phyloP scores from a whole-genome alignment of 345 rosid genomes.

The Theobroma cacao region DNA sequence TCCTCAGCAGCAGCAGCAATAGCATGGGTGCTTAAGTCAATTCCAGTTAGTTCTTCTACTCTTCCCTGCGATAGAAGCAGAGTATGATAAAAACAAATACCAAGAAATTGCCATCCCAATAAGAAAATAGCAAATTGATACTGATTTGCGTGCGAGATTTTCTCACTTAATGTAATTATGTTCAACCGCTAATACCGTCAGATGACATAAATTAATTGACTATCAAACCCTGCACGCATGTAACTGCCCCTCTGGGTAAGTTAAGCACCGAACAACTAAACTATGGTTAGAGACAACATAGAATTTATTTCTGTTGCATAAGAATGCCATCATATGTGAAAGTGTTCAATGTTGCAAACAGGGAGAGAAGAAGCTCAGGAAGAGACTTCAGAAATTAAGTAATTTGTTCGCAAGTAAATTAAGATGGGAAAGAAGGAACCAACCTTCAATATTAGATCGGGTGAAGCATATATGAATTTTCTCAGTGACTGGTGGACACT shows the following conservation, averaged over 20 bases:
- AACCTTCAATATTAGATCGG: slow-evolving; percentile 39
- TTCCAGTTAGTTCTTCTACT: slow-evolving; percentile 35
- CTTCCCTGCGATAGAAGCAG: slow-evolving; percentile 28
- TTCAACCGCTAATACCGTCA: background rate
- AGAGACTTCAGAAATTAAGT: background rate
- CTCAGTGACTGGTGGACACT: slow-evolving; percentile 19
- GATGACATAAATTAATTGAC: background rate
- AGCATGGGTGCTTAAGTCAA: slow-evolving; percentile 26
- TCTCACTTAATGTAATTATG: background rate
- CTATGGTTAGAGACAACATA: background rate
- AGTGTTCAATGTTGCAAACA: background rate
- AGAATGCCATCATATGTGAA: background rate
- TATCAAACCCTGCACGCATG: background rate
- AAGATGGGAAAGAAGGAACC: slow-evolving; percentile 1
- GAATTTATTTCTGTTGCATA: background rate
- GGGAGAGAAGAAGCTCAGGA: no score
- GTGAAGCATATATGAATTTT: slow-evolving; percentile 35
- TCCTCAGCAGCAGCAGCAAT: slow-evolving; percentile 40
- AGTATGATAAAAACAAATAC: background rate
- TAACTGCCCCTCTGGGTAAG: background rate
- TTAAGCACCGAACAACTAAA: background rate
- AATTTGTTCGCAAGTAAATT: background rate
- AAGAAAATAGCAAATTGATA: background rate
- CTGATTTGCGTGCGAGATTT: background rate
- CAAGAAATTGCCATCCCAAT: background rate